Evolutionary conservation across 1,284 basidiomycete genomes (phyloP), one percentile per base, ranked within the genome.

Genomic region (Fomes fomentarius): DNA sequence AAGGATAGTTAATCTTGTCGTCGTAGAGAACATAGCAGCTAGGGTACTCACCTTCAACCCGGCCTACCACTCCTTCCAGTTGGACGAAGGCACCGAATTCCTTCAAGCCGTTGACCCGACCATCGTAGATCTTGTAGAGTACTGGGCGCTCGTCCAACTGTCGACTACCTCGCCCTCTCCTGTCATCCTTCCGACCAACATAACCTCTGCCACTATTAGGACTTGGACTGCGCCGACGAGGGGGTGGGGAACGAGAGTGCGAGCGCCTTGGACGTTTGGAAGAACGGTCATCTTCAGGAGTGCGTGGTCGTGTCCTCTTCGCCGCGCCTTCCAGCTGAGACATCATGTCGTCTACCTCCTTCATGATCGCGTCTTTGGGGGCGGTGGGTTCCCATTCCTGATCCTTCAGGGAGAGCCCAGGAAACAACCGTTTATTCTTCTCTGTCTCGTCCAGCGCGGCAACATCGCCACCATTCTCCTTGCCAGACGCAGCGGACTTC

Each of bases 31-130:
- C n/a, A n/a, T 14, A 14, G 45, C 14, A n/a, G 39, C 79, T 57
- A 68, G 86, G 5, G 9, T 3, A 76, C 83, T 60, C 73, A 93
- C 95, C 95, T 80, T 99, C 96, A 12, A 83, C 86, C 37, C 93
- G 80, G 11, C 94, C 95, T 14, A 78, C 75, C 45, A 99, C 75
- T 37, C 96, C 96, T 61, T 98, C 94, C 4, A 99, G 73, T 25
- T 83, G 82, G 44, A 98, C 89, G 67, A 99, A 99, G 0, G 93
- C 95, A 49, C 96, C 96, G 71, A 98, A 99, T 62, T 99, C 96
- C 70, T 93, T 94, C 66, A 98, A 68, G 17, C 90, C 87, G 5
- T 90, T 82, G 22, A 99, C 89, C 53, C 85, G 87, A 7, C 95
- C 96, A 55, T 84, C 80, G 74, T 99, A 99, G 42, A 98, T 94